Base-by-base conservation (phyloP, 208 protist genomes). In the Leishmania arabica region DNA sequence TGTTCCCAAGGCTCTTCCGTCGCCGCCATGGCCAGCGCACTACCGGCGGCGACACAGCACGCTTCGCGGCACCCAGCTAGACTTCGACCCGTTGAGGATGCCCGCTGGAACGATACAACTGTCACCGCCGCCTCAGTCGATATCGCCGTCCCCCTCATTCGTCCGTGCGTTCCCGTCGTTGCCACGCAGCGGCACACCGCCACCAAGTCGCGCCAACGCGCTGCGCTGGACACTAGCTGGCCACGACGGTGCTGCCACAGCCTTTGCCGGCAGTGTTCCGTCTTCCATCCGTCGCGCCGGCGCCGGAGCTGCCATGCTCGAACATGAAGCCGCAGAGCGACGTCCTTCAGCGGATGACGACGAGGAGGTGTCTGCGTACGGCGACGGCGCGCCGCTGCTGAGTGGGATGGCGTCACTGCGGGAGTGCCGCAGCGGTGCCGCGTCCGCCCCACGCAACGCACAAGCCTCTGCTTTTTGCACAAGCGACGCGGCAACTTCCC, bases 11-110 rank as follows among this genome's bases (percentile, higher is more conserved):
- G 27, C 72, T 27, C 34, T 34, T 8, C 37, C 34, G n/a, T 58
- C 31, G 72, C 19, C 72, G 11, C 72, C 6, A 45, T 27, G n/a
- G 51, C 34, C 51, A 27, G 72, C 27, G 31, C 66, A 54, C 6
- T 85, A 85, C 34, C 82, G 40, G 58, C 77, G 77, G 31, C 82
- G 82, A 9, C 72, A 78, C 31, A 81, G 82, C 37, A 85, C 72
- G 1, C 68, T 81, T 27, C 82, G 77, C 24, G 82, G 77, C 8
- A 81, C 70, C n/a, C 76, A 81, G 71, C 47, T 85, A 24, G 54
- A 73, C 45, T 7, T 47, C 15, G 81, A 84, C n/a, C 2, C 49
- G 4, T 2, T 37, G 13, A 34, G 40, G 42, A 11, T 66, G 21
- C 47, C 66, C 2, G 64, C 58, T n/a, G 66, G 15, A 40, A 60